phyloP scores from a whole-genome alignment of 352 stramenopile species.

The Phytophthora citrophthora region DNA sequence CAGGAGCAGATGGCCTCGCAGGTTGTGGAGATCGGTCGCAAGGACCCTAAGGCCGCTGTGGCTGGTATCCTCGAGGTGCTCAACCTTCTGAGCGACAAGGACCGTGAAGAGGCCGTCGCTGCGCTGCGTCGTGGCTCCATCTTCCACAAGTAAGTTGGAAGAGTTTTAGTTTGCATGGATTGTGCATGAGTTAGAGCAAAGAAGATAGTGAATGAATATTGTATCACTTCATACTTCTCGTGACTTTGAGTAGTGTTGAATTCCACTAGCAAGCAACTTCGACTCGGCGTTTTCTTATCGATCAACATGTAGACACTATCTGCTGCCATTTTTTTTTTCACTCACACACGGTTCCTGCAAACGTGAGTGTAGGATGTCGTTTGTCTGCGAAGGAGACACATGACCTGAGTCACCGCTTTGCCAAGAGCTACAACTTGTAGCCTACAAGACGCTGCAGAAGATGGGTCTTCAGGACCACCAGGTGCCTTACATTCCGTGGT shows the following conservation, averaged over 20 bases:
- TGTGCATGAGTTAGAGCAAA: slow-evolving; percentile 37
- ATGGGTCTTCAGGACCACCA: slow-evolving; percentile 93
- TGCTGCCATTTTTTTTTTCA: no score
- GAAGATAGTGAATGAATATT: slow-evolving; percentile 29
- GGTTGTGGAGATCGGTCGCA: slow-evolving; percentile 76
- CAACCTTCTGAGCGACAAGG: slow-evolving; percentile 82
- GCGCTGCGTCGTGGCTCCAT: slow-evolving; percentile 85
- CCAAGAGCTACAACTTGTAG: slow-evolving; percentile 89
- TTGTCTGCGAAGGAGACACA: slow-evolving; percentile 91
- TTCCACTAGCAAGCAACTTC: no score
- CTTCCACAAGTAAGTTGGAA: slow-evolving; percentile 73
- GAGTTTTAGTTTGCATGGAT: slow-evolving; percentile 25
- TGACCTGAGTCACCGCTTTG: slow-evolving; percentile 92
- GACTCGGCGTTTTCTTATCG: no score
- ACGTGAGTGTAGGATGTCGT: slow-evolving; percentile 75
- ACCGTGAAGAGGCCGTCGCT: slow-evolving; percentile 84
- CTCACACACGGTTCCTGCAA: no score
- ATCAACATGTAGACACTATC: no score
- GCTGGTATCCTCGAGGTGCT: slow-evolving; percentile 86
- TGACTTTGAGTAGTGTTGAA: no score
- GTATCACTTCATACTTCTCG: no score
- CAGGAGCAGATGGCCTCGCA: slow-evolving; percentile 77
- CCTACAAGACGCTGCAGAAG: slow-evolving; percentile 80
- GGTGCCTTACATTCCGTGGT: slow-evolving; percentile 88
- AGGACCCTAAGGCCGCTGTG: slow-evolving; percentile 86